Evolutionary conservation across 2,329 filamentous ascomycete species (phyloP), one percentile per base, ranked within the genome.

Genomic region (Colletotrichum chlorophyti): DNA sequence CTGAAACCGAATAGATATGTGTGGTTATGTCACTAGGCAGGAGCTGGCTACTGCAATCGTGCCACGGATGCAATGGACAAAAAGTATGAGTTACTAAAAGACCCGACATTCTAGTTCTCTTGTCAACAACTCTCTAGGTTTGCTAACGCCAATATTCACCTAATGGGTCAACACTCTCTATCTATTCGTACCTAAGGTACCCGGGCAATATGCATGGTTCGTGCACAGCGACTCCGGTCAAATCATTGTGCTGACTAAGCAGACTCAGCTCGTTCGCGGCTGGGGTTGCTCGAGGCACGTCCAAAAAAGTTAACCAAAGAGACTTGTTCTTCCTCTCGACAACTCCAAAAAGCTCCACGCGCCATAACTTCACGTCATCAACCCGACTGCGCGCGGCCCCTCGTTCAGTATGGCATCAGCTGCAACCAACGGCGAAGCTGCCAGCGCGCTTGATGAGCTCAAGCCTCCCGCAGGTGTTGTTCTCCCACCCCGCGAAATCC

Each of bases 401-500:
- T 21, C 14, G 10, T 23, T 66, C 64, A 66, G 61, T 50, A 77
- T 77, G 74, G 72, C 74, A 62, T 68, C 72, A 40, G 70, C 71
- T 65, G 68, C 71, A 63, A 74, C 78, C 63, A 85, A 85, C 67
- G 82, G 81, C 65, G 82, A 84, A 72, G 72, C 79, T 64, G 74
- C 78, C 35, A 76, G 79, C 35, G 73, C 73, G 43, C 79, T 88
- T 53, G 85, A 93, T 63, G 84, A 87, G 62, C 84, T 87, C 72
- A 94, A 93, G 73, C 87, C 91, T 29, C 94, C 94, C 4, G 78
- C 88, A 58, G 92, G 93, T 62, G 83, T 97, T 63, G 91, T 97
- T 54, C 83, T 97, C 52, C 95, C 95, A 19, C 95, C 95, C 10
- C 94, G 88, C 71, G 91, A 93, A 70, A 93, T 97, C 69, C 88